A percentile compares a stretch with the other conserved stretches of the same genome.
phyloP scores from a whole-genome alignment of 2,329 filamentous ascomycete genomes.

The Aureobasidium lini region DNA sequence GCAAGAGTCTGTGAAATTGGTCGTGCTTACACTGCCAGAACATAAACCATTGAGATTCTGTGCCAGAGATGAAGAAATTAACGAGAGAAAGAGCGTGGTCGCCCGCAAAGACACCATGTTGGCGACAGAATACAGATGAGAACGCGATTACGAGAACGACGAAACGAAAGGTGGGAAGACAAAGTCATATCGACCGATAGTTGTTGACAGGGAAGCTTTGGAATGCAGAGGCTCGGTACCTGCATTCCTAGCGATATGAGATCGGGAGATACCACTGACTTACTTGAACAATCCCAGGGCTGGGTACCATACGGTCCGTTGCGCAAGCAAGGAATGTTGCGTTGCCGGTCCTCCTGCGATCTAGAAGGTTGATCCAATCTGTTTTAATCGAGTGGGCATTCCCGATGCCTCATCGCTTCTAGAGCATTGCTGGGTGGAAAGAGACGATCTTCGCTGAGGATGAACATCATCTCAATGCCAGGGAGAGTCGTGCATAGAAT shows the following conservation, averaged over 20 bases:
- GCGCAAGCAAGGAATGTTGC: not conserved
- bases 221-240: not conserved
- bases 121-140: not conserved
- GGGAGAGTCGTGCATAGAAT: too few species aligned
- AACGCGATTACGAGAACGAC: not conserved
- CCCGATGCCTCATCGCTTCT: too few species aligned
- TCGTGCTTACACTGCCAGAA: not conserved
- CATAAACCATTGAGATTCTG: not conserved
- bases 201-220: slow-evolving; percentile 6
- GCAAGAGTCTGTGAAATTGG: slow-evolving; percentile 12
- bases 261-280: not conserved
- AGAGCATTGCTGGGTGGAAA: too few species aligned
- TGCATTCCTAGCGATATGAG: not conserved
- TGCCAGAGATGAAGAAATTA: not conserved
- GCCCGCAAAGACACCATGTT: slow-evolving; percentile 9
- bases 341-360: not conserved
- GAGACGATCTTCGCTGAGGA: too few species aligned
- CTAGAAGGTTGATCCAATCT: not conserved
- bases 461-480: too few species aligned
- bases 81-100: not conserved
- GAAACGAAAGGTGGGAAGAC: not conserved
- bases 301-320: not conserved
- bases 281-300: not conserved
- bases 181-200: not conserved
- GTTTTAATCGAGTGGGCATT: too few species aligned